Base-by-base conservation (phyloP, 495 filamentous ascomycete species). In the Umbilicaria muhlenbergii region DNA sequence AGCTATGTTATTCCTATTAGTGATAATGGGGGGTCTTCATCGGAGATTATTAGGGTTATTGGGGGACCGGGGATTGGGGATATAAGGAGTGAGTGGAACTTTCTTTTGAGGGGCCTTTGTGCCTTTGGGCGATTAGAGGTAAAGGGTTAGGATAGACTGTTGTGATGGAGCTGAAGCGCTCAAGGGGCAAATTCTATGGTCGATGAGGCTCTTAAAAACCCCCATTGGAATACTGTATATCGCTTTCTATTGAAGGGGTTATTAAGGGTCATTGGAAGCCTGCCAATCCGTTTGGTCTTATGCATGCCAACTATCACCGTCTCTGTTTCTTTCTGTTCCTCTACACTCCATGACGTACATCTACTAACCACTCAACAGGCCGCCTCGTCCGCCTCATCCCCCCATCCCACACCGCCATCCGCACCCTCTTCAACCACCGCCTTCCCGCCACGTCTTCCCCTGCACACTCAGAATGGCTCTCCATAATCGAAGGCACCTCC, bases 11-110 rank as follows among this genome's bases (percentile, higher is more conserved):
- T 96, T 42, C 89, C 89, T 13, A 93, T 95, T 53, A 86, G 80
- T 50, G 89, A 96, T 60, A 96, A 96, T 65, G 89, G 89, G 21
- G 89, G 89, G 14, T 86, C 80, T 31, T 87, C 86, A 1, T 89
- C 83, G 6, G 89, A 96, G 64, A 60, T 95, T 51, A 89, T 94
- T 48, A 72, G 89, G 13, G 84, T 96, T 13, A 84, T 95, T 60
- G 89, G 89, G 1, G 89, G 89, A 0, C 89, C 89, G 41, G 87
- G 86, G 11, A 92, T 94, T 59, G 87, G 87, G 31, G 87, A 94
- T 65, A 71, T 92, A 36, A 74, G 87, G 60, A 94, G 86, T 92
- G 64, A 51, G 80, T 67, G 37, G 21, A 37, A 35, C 34, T 15
- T 11, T 17, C 40, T 37, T 34, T 33, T 43, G 3, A 24, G 35